These are phyloP conservation scores for Alternaria atra DNA, from an alignment of 2,329 filamentous ascomycete species.

Conservation along the genomic window DNA sequence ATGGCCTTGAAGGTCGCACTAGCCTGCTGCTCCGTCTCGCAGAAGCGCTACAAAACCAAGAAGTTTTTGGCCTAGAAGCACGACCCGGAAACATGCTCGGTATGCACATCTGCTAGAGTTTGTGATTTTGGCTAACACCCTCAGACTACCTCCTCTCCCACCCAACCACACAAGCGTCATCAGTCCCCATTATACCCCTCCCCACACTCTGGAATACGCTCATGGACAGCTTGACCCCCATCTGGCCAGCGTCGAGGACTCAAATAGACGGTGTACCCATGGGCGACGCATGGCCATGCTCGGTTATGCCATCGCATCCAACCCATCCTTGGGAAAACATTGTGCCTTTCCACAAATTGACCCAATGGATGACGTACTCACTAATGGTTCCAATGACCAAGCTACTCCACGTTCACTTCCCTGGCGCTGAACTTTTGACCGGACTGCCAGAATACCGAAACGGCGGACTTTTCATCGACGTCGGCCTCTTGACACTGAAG, in stretches of 20 bases:
- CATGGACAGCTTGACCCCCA: slow-evolving; percentile 83
- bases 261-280: slow-evolving; percentile 86
- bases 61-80: slow-evolving; percentile 84
- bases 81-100: slow-evolving; percentile 94
- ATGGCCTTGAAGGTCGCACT: slow-evolving; percentile 84
- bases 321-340: slow-evolving; percentile 79
- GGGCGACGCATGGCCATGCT: slow-evolving; percentile 94
- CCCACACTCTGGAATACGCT: slow-evolving; percentile 91
- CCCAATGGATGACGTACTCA: slow-evolving; percentile 94
- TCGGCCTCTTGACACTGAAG: slow-evolving; percentile 82
- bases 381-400: slow-evolving; percentile 91
- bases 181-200: slow-evolving; percentile 84
- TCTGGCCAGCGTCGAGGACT: slow-evolving; percentile 90
- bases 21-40: slow-evolving; percentile 79
- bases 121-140: slow-evolving; percentile 17
- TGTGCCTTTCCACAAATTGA: slow-evolving; percentile 87
- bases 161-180: slow-evolving; percentile 86
- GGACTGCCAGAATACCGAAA: slow-evolving; percentile 93
- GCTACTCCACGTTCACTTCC: slow-evolving; percentile 80
- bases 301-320: slow-evolving; percentile 78
- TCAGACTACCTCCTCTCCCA: slow-evolving; percentile 92
- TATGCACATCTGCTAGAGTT: slow-evolving; percentile 53
- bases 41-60: slow-evolving; percentile 78
- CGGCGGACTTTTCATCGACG: slow-evolving; percentile 85
- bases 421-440: slow-evolving; percentile 83